Percentiles rank a stretch among this genome's conserved stretches.
phyloP scores from a whole-genome alignment of 805 yeast species.

The Teunomyces panamensis region DNA sequence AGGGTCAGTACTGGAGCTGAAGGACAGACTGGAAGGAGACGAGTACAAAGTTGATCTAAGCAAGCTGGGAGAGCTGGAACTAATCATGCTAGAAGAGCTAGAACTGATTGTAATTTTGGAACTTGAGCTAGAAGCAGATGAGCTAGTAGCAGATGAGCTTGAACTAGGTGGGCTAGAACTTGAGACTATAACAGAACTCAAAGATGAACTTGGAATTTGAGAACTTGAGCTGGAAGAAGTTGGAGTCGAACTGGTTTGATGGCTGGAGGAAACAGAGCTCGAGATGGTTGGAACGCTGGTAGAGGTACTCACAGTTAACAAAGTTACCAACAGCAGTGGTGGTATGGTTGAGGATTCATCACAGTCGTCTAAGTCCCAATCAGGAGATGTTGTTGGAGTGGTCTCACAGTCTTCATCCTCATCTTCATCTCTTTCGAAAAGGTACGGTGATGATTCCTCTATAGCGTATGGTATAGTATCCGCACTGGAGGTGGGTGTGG shows the following conservation, averaged over 20 bases:
- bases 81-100: not conserved
- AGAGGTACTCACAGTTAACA: not conserved
- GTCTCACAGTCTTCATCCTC: not conserved
- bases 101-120: not conserved
- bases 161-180: not conserved
- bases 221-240: not conserved
- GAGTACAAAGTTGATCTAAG: too few species aligned
- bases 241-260: not conserved
- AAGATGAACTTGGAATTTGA: not conserved
- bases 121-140: not conserved
- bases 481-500: not conserved
- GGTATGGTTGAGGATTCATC: not conserved
- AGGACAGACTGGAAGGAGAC: too few species aligned
- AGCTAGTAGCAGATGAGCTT: not conserved
- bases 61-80: not conserved
- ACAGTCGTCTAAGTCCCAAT: not conserved
- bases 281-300: not conserved
- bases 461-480: not conserved
- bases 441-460: not conserved
- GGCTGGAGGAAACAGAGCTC: not conserved
- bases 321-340: not conserved
- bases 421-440: not conserved
- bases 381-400: not conserved
- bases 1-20: not conserved
- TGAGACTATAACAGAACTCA: not conserved